Evolutionary conservation across 768 basidiomycete genomes (phyloP), one percentile per base, ranked within the genome.

Genomic region (Pulveroboletus frians): DNA sequence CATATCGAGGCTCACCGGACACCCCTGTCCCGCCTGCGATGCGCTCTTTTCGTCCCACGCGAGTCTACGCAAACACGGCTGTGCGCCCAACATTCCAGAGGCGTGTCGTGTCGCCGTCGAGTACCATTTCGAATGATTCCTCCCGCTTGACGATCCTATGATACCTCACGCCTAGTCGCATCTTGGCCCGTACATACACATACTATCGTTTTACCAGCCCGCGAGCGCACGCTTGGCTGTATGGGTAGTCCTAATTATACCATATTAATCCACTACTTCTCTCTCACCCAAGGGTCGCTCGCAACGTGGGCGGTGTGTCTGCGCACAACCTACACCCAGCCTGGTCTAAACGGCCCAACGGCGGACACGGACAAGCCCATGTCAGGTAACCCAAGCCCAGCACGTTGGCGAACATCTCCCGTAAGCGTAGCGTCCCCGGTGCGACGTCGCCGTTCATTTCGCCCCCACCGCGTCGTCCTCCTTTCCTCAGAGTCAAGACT

Each of bases 1-100:
- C 47, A 65, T 69, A 41, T 65, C 64, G 20, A 56, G 60, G 37
- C 69, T 81, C 39, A 69, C 73, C 32, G 74, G 75, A 43, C 79
- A 82, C 61, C 76, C 84, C 2, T 89, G 86, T 73, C 78, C 87
- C 23, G 87, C 86, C 9, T 89, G 86, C 61, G 85, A 89, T 59
- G 71, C 79, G 20, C 76, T 72, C 52, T 88, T 89, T 62, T 65
- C 76, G 41, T 77, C 81, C 9, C 74, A 65, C n/a, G 75, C 81
- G 46, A 69, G 75, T 57, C 75, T 89, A 11, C 76, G 75, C 45
- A 77, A 76, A 53, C 86, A 89, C 59, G 85, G 81, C 18, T 69
- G 60, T 35, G 69, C 74, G n/a, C 59, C 74, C 9, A 64, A 70
- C 26, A 69, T 73, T n/a, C 78, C 77, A 60, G 84, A 86, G 60